These are phyloP conservation scores for Torulaspora maleeae DNA, from an alignment of 805 yeast species.

Conservation along the genomic window DNA sequence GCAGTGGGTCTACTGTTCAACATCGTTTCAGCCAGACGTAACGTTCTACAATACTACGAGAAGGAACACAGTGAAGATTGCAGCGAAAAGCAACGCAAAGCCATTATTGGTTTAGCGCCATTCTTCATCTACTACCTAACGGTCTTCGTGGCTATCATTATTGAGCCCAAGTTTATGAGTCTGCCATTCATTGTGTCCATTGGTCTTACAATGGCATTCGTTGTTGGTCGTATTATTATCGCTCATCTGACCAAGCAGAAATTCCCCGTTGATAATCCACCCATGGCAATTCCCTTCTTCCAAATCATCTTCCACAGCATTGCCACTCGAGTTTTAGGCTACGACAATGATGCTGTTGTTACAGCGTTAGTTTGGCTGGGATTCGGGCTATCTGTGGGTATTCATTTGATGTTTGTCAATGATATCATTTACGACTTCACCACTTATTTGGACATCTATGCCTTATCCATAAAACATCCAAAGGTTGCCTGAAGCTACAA, in stretches of 20 bases:
- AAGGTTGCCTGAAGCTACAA: conserved; percentile 37
- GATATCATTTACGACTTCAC: conserved; percentile 81
- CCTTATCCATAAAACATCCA: conserved; percentile 77
- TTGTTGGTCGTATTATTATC: conserved; percentile 86
- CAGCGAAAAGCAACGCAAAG: conserved; percentile 29
- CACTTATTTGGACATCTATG: conserved; percentile 74
- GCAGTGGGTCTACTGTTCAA: conserved; percentile 56
- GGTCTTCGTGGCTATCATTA: conserved; percentile 44
- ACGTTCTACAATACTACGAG: conserved; percentile 48
- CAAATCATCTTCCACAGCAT: conserved; percentile 40
- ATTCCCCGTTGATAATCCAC: conserved; percentile 70
- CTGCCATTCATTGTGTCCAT: conserved; percentile 64
- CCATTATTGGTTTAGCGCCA: conserved; percentile 61
- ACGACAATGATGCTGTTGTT: conserved; percentile 41
- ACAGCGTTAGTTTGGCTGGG: conserved; percentile 58
- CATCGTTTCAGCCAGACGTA: conserved; percentile 60
- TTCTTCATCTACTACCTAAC: conserved; percentile 52
- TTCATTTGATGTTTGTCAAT: conserved; percentile 66
- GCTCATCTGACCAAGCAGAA: conserved; percentile 78
- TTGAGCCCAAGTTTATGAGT: conserved; percentile 46
- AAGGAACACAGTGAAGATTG: conserved; percentile 30
- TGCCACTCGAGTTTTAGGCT: conserved; percentile 21
- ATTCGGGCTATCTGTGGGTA: conserved; percentile 59
- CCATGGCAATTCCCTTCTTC: conserved; percentile 58
- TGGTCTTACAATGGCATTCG: conserved; percentile 72